Base-by-base conservation (phyloP, 495 filamentous ascomycete species). In the Hypomontagnella submonticulosa region DNA sequence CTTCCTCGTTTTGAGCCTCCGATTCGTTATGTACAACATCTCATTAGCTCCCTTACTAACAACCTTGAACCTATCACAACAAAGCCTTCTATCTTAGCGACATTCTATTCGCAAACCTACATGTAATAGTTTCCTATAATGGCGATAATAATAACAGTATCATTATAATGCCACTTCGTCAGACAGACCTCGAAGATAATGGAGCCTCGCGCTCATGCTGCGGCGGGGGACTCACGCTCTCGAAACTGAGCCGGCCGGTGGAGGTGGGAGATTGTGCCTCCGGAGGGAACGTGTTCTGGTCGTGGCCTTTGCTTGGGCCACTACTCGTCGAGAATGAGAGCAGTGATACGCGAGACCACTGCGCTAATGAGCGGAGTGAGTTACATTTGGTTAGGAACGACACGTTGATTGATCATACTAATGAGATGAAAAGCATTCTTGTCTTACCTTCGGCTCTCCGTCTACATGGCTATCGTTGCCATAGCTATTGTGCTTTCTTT, bases 401-500 rank as follows among this genome's bases (percentile, higher is more conserved):
- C 23, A 27, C 6, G 23, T 27, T 6, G 23, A 27, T 6, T 27
- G 3, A 27, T 6, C 2, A 27, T 2, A 27, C 23, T 27, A 27
- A 27, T 6, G 6, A 2, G 23, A 27, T 27, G 23, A 27, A 27
- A 37, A 80, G 81, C 88, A 61, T 99, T 98, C 72, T 89, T 99
- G 50, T 97, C 96, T 15, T 97, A 93, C 86, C 88, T 99, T 4
- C 88, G 95, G 3, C 86, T 99, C 4, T 89, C 90, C 13, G 86
- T 97, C 69, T 97, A 97, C 80, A 89, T 99, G 81, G 85, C 92
- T 53, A 80, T 99, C 32, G 94, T 98, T 15, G 85, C 92, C 7
- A 81, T 94, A 13, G 95, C 95, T 38, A 97, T 99, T 61, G 84
- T 95, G 7, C 83, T 97, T 37, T 97, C 92, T 6, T 98, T 99